Evolutionary conservation across 257 asterid species (phyloP).

Genomic region (Ilex asprella): DNA sequence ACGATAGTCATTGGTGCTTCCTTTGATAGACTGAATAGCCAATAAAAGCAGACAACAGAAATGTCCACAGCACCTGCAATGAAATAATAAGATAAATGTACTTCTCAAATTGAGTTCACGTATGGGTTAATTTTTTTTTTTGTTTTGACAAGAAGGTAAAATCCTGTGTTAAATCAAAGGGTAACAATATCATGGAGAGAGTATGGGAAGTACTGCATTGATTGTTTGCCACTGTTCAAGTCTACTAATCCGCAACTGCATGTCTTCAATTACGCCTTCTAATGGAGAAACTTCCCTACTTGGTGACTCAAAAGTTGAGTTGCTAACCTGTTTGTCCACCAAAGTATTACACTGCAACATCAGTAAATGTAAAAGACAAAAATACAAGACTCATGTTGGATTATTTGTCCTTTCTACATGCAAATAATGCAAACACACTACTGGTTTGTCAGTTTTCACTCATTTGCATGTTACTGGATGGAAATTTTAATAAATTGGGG

Average conservation of each 20-base stretch:
- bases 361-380: background rate
- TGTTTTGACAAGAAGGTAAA: background rate
- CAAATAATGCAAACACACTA: too few relatives aligned
- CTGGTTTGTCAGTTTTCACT: too few relatives aligned
- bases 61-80: constrained; percentile 89
- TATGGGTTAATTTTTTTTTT: background rate
- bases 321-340: constrained; percentile 52
- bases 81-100: background rate
- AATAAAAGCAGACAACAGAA: constrained; percentile 88
- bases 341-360: constrained; percentile 2
- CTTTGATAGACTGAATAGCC: constrained; percentile 90
- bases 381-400: background rate
- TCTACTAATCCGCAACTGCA: constrained; percentile 85
- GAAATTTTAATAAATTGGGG: too few relatives aligned
- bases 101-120: background rate
- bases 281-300: constrained; percentile 73
- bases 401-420: too few relatives aligned
- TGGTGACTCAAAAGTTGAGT: constrained; percentile 81
- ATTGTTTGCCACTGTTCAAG: constrained; percentile 84
- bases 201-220: constrained; percentile 49
- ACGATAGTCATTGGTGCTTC: constrained; percentile 40
- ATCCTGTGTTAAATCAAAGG: too few relatives aligned
- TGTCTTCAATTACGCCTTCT: constrained; percentile 71
- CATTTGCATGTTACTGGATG: too few relatives aligned
- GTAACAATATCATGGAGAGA: background rate